phyloP scores from a whole-genome alignment of 2,329 filamentous ascomycete species.

The Aspergillus sojae region DNA sequence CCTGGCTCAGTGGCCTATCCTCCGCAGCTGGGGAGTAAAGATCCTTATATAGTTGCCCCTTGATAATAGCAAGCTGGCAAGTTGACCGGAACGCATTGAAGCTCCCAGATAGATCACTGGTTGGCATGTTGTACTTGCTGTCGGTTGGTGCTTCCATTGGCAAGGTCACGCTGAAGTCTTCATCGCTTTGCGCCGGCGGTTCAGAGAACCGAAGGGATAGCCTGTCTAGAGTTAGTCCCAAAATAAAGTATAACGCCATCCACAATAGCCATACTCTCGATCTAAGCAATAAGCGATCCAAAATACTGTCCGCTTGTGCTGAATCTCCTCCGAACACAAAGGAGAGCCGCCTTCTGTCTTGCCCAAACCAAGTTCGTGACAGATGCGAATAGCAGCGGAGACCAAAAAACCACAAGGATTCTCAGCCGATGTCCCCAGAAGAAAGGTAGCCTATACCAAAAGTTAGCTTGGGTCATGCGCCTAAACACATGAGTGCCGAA shows the following conservation, averaged over 20 bases:
- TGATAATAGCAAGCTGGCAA: conserved; percentile 21
- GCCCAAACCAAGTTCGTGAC: conserved; percentile 17
- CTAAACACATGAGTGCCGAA: neutral
- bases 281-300: conserved; percentile 23
- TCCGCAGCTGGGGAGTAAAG: conserved; percentile 18
- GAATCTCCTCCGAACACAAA: conserved; percentile 7
- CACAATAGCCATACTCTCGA: conserved; percentile 17
- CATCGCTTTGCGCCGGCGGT: conserved; percentile 17
- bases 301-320: conserved; percentile 17
- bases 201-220: conserved; percentile 21
- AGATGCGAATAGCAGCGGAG: conserved; percentile 18
- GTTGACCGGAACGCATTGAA: conserved; percentile 17
- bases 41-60: conserved; percentile 17
- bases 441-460: conserved; percentile 12
- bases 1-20: conserved; percentile 14
- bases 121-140: conserved; percentile 7
- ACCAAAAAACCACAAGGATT: conserved; percentile 18
- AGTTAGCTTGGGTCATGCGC: neutral
- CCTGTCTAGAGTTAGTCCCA: conserved; percentile 10
- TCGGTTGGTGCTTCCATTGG: conserved; percentile 7
- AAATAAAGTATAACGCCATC: neutral
- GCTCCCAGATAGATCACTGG: neutral
- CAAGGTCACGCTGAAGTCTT: conserved; percentile 12
- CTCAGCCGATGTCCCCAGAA: conserved; percentile 15
- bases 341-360: neutral